These are phyloP conservation scores for Rhodomyrtus psidioides DNA, from an alignment of 441 rosid genomes.

Conservation along the genomic window DNA sequence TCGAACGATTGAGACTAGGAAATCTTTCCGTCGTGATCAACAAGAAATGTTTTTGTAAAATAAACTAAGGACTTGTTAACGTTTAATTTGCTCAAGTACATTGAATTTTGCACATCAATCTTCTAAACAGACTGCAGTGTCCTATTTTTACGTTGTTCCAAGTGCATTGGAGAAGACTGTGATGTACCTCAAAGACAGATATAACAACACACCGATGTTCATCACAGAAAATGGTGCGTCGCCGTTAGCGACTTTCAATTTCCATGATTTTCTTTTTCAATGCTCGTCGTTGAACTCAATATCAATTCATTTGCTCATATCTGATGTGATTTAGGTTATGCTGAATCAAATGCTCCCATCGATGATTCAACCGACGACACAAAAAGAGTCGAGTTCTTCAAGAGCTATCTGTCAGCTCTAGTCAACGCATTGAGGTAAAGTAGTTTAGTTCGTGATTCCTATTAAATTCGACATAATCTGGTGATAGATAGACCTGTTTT, in stretches of 20 bases:
- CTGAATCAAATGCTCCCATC: not conserved
- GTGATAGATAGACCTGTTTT: not conserved
- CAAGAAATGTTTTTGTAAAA: not conserved
- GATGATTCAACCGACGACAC: not conserved
- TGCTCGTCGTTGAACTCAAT: not conserved
- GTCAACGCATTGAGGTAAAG: not conserved
- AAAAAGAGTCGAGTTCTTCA: not conserved
- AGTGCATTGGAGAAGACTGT: not conserved
- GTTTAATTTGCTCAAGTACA: not conserved
- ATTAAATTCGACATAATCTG: not conserved
- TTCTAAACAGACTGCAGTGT: not conserved
- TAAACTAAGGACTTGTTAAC: not conserved
- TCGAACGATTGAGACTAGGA: not conserved
- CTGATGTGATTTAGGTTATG: not conserved
- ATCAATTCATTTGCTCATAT: not conserved
- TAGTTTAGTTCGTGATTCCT: not conserved
- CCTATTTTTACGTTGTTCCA: not conserved
- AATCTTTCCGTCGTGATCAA: not conserved
- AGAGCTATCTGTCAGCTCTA: not conserved
- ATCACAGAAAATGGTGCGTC: not conserved
- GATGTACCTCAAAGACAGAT: not conserved
- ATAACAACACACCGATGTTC: constrained; percentile 5
- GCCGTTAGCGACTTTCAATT: not conserved
- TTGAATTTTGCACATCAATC: not conserved
- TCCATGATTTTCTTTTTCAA: not conserved